Percentiles rank a stretch among this genome's conserved stretches.
These are phyloP conservation scores for Chlamydomonas sphaeroides DNA, from an alignment of 139 green algal genomes.

Conservation along the genomic window DNA sequence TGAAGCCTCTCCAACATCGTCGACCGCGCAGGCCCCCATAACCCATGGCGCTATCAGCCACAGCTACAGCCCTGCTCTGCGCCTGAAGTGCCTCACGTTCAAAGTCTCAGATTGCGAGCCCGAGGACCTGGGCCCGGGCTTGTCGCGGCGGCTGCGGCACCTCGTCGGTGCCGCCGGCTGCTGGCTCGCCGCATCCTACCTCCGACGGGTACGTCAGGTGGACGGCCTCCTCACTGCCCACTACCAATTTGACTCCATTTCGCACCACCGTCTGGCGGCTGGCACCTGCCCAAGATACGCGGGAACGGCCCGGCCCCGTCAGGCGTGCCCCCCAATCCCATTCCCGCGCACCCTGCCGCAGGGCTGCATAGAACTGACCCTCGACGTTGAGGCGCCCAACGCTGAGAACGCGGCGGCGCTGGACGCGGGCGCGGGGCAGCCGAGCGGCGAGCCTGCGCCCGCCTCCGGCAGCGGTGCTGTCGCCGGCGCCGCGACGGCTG, in stretches of 20 bases:
- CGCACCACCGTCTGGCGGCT: too few species aligned
- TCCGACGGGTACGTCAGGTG: neutral
- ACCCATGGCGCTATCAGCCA: too few species aligned
- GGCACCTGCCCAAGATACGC: neutral
- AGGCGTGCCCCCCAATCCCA: neutral
- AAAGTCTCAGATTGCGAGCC: slow-evolving; percentile 9
- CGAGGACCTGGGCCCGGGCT: neutral
- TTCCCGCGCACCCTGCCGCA: neutral
- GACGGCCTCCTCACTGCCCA: neutral
- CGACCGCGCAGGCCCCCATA: too few species aligned
- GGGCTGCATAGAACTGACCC: slow-evolving; percentile 11
- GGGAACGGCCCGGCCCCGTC: too few species aligned
- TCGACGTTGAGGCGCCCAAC: slow-evolving; percentile 2
- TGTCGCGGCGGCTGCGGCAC: neutral
- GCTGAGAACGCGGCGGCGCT: too few species aligned
- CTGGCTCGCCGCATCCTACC: neutral
- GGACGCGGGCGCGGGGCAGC: neutral
- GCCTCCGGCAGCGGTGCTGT: too few species aligned
- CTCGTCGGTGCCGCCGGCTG: neutral
- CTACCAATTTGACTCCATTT: too few species aligned
- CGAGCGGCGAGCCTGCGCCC: too few species aligned
- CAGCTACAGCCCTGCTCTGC: neutral
- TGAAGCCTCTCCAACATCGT: too few species aligned
- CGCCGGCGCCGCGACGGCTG: neutral
- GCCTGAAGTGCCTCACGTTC: neutral